Conservation (phyloP, 2,329 filamentous ascomycete species). For the Calonectria naviculata region DNA sequence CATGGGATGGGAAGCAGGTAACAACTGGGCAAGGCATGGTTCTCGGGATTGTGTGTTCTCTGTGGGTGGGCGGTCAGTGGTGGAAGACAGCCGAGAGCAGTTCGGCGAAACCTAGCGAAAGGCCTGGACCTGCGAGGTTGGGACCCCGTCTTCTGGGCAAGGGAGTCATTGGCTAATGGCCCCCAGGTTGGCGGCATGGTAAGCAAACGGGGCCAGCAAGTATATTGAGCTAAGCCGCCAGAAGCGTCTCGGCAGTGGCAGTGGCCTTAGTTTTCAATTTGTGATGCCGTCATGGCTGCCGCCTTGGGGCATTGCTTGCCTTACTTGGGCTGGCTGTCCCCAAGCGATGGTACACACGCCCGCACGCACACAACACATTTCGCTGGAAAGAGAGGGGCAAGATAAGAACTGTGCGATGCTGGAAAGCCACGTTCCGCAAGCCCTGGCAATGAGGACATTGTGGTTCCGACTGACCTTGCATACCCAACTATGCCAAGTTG, state of each 20-base stretch:
- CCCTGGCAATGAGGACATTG: constrained; percentile 17
- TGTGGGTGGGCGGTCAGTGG: constrained; percentile 17
- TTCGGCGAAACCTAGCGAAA: constrained; percentile 20
- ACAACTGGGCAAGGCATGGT: background rate
- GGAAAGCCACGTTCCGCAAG: background rate
- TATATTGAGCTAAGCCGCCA: constrained; percentile 2
- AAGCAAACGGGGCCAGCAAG: constrained; percentile 3
- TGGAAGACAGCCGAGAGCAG: constrained; percentile 3
- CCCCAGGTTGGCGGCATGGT: background rate
- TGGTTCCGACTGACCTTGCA: background rate
- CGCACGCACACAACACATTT: background rate
- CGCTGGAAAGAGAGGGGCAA: background rate
- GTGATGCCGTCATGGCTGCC: background rate
- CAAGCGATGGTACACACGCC: constrained; percentile 6
- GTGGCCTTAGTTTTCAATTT: background rate
- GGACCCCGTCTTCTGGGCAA: background rate
- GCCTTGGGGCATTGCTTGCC: too few relatives aligned
- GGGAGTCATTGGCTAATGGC: background rate
- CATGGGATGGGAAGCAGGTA: constrained; percentile 5
- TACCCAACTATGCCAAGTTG: background rate
- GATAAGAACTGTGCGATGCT: constrained; percentile 3
- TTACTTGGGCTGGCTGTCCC: constrained; percentile 10
- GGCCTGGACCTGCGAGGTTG: constrained; percentile 6
- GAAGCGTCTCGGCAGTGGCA: constrained; percentile 6
- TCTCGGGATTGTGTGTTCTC: constrained; percentile 1